phyloP scores from a whole-genome alignment of 2,329 filamentous ascomycete genomes.

The Penicillium sp. region DNA sequence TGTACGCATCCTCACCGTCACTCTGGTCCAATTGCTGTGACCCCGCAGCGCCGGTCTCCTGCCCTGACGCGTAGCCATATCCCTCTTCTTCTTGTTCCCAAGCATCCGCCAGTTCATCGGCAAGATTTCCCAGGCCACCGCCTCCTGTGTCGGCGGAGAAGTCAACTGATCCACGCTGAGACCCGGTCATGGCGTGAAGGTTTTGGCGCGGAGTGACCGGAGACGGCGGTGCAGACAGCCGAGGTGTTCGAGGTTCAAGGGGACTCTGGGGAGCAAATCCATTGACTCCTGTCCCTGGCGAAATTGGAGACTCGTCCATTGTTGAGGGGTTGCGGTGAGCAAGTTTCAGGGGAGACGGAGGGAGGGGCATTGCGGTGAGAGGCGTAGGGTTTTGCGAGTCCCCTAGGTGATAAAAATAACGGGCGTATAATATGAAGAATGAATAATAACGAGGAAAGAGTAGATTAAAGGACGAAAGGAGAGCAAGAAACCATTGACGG shows the following conservation, averaged over 20 bases:
- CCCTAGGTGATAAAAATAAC: neutral
- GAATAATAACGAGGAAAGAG: neutral
- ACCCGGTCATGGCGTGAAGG: conserved; percentile 40
- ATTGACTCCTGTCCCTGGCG: conserved; percentile 36
- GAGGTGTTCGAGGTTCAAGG: conserved; percentile 40
- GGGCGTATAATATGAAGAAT: neutral
- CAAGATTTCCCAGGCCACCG: conserved; percentile 63
- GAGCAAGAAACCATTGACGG: conserved; percentile 11
- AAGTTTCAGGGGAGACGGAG: conserved; percentile 41
- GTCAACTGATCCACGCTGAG: conserved; percentile 44
- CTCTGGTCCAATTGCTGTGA: conserved; percentile 35
- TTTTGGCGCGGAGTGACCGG: conserved; percentile 44
- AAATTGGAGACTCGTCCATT: conserved; percentile 42
- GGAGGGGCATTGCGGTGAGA: conserved; percentile 31
- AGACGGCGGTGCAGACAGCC: conserved; percentile 43
- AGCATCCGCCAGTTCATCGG: conserved; percentile 66
- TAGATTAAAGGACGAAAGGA: conserved; percentile 5
- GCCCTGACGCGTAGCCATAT: conserved; percentile 47
- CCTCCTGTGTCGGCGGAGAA: conserved; percentile 39
- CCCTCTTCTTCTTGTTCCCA: conserved; percentile 58
- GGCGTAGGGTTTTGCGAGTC: conserved; percentile 7
- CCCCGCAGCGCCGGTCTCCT: conserved; percentile 37
- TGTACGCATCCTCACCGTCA: conserved; percentile 37
- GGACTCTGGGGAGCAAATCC: conserved; percentile 36
- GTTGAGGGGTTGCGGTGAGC: conserved; percentile 46